These are phyloP conservation scores for Dactylonectria macrodidyma DNA, from an alignment of 2,329 filamentous ascomycete species.

Conservation along the genomic window DNA sequence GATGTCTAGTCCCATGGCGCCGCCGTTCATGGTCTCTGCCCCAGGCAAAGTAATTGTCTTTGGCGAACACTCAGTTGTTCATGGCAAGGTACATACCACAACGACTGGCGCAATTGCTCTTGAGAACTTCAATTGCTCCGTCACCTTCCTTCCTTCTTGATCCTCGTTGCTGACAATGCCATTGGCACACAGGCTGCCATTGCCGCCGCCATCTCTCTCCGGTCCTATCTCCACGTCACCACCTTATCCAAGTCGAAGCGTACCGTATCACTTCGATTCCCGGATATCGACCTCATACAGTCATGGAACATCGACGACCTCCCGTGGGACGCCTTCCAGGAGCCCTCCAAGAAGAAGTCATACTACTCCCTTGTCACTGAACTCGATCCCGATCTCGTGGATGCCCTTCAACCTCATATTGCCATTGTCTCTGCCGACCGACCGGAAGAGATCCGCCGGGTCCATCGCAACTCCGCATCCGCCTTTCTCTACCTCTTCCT, in stretches of 20 bases:
- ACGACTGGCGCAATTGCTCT: slow-evolving; percentile 32
- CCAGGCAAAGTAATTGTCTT: slow-evolving; percentile 99
- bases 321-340: slow-evolving; percentile 87
- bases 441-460: slow-evolving; percentile 82
- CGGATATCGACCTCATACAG: slow-evolving; percentile 90
- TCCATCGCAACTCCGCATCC: slow-evolving; percentile 85
- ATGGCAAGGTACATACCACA: slow-evolving; percentile 80
- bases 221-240: slow-evolving; percentile 96
- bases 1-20: slow-evolving; percentile 78
- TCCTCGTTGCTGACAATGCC: slow-evolving; percentile 36
- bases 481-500: slow-evolving; percentile 95
- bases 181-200: slow-evolving; percentile 79
- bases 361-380: slow-evolving; percentile 92
- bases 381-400: slow-evolving; percentile 86
- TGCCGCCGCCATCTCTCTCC: slow-evolving; percentile 93
- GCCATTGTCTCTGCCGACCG: slow-evolving; percentile 76
- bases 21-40: slow-evolving; percentile 97
- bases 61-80: slow-evolving; percentile 97
- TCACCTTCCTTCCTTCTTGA: slow-evolving; percentile 8
- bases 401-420: slow-evolving; percentile 85
- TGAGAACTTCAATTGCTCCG: background rate
- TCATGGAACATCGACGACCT: slow-evolving; percentile 95
- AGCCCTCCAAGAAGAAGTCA: slow-evolving; percentile 89
- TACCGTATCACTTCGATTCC: slow-evolving; percentile 89
- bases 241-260: slow-evolving; percentile 93